Evolutionary conservation across 305 asterid genomes (phyloP).

Genomic region (Fraxinus sp.): DNA sequence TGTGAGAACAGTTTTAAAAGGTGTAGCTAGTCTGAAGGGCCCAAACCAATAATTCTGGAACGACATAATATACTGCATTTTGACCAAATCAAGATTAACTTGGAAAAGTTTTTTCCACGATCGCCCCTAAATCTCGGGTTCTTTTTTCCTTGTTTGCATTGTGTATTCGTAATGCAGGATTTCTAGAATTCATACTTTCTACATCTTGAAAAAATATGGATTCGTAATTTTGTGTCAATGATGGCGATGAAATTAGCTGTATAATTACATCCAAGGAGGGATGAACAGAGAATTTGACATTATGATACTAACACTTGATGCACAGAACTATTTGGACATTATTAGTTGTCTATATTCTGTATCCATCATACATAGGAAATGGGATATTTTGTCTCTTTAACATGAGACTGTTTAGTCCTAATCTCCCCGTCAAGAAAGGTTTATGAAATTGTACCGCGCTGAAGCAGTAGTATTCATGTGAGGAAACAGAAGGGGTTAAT

Average conservation of each 20-base stretch:
- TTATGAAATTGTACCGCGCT: constrained; percentile 24
- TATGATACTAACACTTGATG: background rate
- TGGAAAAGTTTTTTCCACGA: background rate
- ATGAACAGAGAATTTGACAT: background rate
- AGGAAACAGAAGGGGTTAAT: constrained; percentile 20
- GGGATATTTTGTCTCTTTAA: background rate
- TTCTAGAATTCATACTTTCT: background rate
- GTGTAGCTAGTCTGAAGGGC: constrained; percentile 31
- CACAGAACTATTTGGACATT: background rate
- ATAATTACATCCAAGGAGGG: background rate
- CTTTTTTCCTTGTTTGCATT: background rate
- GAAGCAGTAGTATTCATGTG: constrained; percentile 30
- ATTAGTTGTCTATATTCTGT: background rate
- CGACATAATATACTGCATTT: constrained; percentile 35
- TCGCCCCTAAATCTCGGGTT: background rate
- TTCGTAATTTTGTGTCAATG: background rate
- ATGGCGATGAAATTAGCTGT: background rate
- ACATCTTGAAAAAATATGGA: background rate
- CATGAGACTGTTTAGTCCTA: background rate
- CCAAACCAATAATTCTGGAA: constrained; percentile 41
- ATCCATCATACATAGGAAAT: background rate
- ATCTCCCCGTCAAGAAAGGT: background rate
- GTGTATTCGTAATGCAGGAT: background rate
- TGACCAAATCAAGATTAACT: constrained; percentile 26
- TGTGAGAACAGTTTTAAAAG: constrained; percentile 21